Evolutionary conservation across 495 filamentous ascomycete genomes (phyloP).

Genomic region (Darksidea phi): DNA sequence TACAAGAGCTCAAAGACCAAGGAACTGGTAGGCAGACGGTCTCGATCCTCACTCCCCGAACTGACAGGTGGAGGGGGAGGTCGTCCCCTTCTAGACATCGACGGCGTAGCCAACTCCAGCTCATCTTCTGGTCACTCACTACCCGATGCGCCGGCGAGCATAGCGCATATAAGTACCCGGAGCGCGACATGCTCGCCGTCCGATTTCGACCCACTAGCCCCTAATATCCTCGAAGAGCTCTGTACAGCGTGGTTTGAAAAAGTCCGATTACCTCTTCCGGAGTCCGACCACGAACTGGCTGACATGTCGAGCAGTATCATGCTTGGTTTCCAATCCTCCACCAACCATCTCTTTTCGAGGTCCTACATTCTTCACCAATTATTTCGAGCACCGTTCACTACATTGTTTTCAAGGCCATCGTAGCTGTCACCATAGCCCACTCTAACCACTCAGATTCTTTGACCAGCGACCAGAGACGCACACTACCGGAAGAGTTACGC

Average conservation of each 20-base stretch:
- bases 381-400: slow-evolving; percentile 21
- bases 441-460: slow-evolving; percentile 25
- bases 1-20: slow-evolving; percentile 26
- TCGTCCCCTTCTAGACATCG: not conserved
- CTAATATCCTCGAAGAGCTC: slow-evolving; percentile 29
- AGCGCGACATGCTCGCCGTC: slow-evolving; percentile 16
- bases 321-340: slow-evolving; percentile 45
- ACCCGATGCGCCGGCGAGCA: not conserved
- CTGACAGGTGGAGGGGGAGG: not conserved
- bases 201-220: slow-evolving; percentile 28
- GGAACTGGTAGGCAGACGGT: slow-evolving; percentile 5
- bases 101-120: slow-evolving; percentile 1
- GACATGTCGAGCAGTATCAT: slow-evolving; percentile 36
- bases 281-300: not conserved
- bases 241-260: slow-evolving; percentile 38
- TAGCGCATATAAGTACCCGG: slow-evolving; percentile 9
- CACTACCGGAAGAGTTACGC: slow-evolving; percentile 26
- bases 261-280: not conserved
- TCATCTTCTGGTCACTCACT: slow-evolving; percentile 10
- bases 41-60: not conserved
- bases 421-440: slow-evolving; percentile 38
- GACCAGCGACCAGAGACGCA: slow-evolving; percentile 25
- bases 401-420: slow-evolving; percentile 39
- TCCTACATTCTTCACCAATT: slow-evolving; percentile 22
- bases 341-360: slow-evolving; percentile 34